Evolutionary conservation across 352 stramenopile genomes (phyloP).

Genomic region (Globisporangium sylvaticum): DNA sequence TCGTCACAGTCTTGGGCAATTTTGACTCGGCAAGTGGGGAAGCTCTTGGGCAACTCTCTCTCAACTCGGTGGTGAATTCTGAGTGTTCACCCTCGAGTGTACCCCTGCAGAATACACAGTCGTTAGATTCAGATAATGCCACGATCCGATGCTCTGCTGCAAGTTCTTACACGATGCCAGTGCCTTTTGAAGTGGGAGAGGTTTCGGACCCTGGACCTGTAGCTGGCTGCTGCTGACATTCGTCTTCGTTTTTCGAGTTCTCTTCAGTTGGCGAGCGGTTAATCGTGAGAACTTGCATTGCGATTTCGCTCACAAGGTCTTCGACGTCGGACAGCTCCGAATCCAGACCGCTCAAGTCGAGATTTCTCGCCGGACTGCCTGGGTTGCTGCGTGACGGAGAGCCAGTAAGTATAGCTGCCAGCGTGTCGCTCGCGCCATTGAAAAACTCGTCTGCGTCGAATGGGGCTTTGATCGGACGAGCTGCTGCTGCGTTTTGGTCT

Average conservation of each 20-base stretch:
- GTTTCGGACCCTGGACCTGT: background rate
- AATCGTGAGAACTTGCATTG: background rate
- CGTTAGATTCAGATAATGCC: background rate
- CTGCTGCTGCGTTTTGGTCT: background rate
- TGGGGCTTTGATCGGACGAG: background rate
- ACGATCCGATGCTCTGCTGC: background rate
- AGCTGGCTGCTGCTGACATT: background rate
- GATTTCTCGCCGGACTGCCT: background rate
- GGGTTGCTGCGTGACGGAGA: background rate
- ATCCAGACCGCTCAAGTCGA: constrained; percentile 1
- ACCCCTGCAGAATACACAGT: background rate
- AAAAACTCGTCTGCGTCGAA: constrained; percentile 16
- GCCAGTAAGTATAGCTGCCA: background rate
- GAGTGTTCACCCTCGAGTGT: background rate
- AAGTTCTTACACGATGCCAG: background rate
- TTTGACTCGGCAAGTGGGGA: background rate
- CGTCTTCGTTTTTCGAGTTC: background rate
- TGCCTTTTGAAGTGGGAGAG: background rate
- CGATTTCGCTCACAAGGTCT: constrained; percentile 11
- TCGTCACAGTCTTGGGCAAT: background rate
- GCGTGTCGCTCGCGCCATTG: background rate
- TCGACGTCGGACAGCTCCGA: constrained; percentile 10
- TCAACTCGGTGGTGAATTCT: background rate
- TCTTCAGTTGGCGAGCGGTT: background rate
- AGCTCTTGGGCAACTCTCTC: background rate